Conservation (phyloP, 2,329 filamentous ascomycete species). For the Lachnellula subtilissima region DNA sequence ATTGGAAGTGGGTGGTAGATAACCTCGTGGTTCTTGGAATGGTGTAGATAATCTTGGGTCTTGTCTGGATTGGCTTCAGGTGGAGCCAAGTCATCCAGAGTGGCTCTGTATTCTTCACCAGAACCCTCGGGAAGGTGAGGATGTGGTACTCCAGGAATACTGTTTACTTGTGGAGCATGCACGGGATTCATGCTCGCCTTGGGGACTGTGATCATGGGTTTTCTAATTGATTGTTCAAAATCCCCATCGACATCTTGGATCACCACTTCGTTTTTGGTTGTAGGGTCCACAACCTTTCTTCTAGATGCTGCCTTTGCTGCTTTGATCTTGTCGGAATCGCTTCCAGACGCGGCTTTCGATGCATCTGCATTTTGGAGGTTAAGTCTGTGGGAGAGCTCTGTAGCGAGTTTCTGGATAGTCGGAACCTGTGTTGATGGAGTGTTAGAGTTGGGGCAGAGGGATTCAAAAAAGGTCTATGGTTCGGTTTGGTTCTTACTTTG, state of each 20-base stretch:
- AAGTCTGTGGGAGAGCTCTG: constrained; percentile 18
- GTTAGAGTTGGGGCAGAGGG: background rate
- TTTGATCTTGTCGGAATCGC: constrained; percentile 17
- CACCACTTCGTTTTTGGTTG: constrained; percentile 18
- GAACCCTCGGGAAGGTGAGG: constrained; percentile 9
- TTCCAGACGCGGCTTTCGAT: constrained; percentile 18
- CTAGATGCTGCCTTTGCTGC: constrained; percentile 18
- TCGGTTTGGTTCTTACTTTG: constrained; percentile 8
- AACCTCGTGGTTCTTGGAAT: constrained; percentile 17
- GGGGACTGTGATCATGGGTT: constrained; percentile 18
- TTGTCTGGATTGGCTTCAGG: constrained; percentile 19
- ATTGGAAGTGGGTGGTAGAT: constrained; percentile 19
- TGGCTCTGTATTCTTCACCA: constrained; percentile 15
- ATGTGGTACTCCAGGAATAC: background rate
- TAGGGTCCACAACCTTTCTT: constrained; percentile 17
- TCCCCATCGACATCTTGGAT: constrained; percentile 22
- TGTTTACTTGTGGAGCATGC: background rate
- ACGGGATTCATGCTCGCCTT: constrained; percentile 2
- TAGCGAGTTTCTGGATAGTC: constrained; percentile 19
- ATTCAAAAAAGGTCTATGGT: background rate
- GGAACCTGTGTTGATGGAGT: constrained; percentile 10
- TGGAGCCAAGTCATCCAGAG: constrained; percentile 17
- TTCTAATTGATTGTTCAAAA: constrained; percentile 16
- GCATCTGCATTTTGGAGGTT: constrained; percentile 19
- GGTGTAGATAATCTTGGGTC: constrained; percentile 17